Percentiles rank a stretch among this genome's conserved stretches.
Conservation (phyloP, 495 filamentous ascomycete genomes). For the Aspergillus carlsbadensis region DNA sequence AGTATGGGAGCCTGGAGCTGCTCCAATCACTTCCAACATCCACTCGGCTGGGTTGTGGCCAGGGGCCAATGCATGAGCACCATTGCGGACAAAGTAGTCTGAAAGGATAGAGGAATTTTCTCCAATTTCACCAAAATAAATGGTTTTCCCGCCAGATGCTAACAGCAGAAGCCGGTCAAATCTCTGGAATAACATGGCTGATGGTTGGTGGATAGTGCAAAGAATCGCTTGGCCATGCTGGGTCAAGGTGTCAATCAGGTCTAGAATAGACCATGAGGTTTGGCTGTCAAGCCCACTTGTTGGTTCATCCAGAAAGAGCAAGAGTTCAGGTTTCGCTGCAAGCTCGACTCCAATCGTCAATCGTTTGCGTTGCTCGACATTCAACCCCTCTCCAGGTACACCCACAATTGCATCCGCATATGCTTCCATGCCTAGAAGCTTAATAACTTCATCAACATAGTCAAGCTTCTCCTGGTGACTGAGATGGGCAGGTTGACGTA, state of each 20-base stretch:
- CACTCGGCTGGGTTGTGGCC: conserved; percentile 90
- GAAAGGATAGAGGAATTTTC: conserved; percentile 70
- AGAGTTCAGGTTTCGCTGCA: conserved; percentile 78
- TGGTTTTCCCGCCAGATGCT: conserved; percentile 74
- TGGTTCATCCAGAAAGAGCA: conserved; percentile 91
- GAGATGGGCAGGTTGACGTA: conserved; percentile 67
- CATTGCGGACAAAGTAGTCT: conserved; percentile 78
- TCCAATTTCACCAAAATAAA: conserved; percentile 91
- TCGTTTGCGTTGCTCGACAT: conserved; percentile 88
- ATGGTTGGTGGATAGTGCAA: conserved; percentile 95
- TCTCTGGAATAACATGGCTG: conserved; percentile 89
- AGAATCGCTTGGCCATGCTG: conserved; percentile 89
- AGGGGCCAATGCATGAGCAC: conserved; percentile 64
- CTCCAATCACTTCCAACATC: conserved; percentile 94
- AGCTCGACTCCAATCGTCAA: conserved; percentile 90
- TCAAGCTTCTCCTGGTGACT: conserved; percentile 43
- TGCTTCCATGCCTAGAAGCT: conserved; percentile 46
- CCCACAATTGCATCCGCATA: conserved; percentile 45
- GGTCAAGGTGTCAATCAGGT: conserved; percentile 84
- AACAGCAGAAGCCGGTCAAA: conserved; percentile 90
- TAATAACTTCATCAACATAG: conserved; percentile 51
- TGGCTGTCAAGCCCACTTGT: conserved; percentile 89
- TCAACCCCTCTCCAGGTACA: conserved; percentile 59
- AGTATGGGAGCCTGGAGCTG: conserved; percentile 75
- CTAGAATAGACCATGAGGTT: conserved; percentile 86